phyloP scores from a whole-genome alignment of 2,329 filamentous ascomycete genomes.

The Exophiala sideris region DNA sequence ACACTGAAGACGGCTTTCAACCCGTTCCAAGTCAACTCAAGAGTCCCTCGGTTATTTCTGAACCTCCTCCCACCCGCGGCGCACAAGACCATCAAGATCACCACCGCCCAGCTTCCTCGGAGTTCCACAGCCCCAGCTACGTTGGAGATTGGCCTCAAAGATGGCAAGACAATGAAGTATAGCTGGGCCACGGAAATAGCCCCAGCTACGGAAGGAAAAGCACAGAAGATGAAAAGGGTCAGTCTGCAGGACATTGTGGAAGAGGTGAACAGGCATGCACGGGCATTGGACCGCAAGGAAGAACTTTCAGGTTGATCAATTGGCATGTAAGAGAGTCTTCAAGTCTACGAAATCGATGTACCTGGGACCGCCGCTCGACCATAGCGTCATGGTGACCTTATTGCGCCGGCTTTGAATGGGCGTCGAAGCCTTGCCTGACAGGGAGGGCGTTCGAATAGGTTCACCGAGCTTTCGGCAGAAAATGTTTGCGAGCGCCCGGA shows the following conservation, averaged over 20 bases:
- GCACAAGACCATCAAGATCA: slow-evolving; percentile 70
- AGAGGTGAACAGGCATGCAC: slow-evolving; percentile 86
- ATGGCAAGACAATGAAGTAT: slow-evolving; percentile 84
- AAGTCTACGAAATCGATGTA: neutral
- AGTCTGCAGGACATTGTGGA: slow-evolving; percentile 82
- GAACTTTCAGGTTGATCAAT: slow-evolving; percentile 58
- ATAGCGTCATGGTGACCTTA: too few species aligned
- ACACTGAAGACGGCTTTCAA: slow-evolving; percentile 85
- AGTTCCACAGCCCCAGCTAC: slow-evolving; percentile 60
- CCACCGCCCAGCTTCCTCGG: slow-evolving; percentile 70
- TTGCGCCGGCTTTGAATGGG: too few species aligned
- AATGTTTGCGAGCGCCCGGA: too few species aligned
- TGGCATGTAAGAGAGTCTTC: neutral
- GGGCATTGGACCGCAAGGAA: slow-evolving; percentile 74
- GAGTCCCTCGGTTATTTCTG: slow-evolving; percentile 84
- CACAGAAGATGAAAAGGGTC: slow-evolving; percentile 70
- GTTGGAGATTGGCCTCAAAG: slow-evolving; percentile 84
- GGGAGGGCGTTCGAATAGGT: too few species aligned
- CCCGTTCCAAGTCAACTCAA: slow-evolving; percentile 76
- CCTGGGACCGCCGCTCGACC: neutral
- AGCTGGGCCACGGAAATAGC: slow-evolving; percentile 17
- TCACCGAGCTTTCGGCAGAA: too few species aligned
- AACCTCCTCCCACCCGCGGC: slow-evolving; percentile 78
- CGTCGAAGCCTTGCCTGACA: too few species aligned
- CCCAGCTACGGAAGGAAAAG: slow-evolving; percentile 67